Conservation (phyloP, 2,329 filamentous ascomycete species). For the Ceratocystiopsis brevicomis region DNA sequence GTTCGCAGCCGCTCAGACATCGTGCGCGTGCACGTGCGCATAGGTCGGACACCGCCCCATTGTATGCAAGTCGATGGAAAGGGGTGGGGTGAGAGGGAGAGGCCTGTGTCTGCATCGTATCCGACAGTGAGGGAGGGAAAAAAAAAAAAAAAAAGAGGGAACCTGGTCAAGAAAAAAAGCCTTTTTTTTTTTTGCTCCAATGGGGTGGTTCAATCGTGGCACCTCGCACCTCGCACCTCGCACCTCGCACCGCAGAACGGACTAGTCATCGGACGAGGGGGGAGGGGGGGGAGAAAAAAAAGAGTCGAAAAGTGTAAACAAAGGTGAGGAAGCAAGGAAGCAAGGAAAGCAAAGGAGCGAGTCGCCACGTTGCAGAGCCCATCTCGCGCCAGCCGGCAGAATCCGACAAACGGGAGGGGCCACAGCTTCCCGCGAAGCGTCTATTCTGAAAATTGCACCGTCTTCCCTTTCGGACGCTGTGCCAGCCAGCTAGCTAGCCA, state of each 20-base stretch:
- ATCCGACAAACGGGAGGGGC: background rate
- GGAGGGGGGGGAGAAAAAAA: background rate
- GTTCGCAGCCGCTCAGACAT: too few relatives aligned
- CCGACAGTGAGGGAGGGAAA: background rate
- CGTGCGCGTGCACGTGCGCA: too few relatives aligned
- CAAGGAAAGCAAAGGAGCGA: too few relatives aligned
- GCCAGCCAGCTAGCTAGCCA: too few relatives aligned
- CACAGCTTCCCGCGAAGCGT: background rate
- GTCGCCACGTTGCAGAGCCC: too few relatives aligned
- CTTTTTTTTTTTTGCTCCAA: background rate
- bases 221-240: conserved; percentile 2
- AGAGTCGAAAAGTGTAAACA: background rate
- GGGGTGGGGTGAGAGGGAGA: too few relatives aligned
- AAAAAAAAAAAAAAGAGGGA: background rate
- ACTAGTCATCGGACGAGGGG: conserved; percentile 1
- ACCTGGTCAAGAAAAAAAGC: background rate
- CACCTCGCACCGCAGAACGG: conserved; percentile 1
- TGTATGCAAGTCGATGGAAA: too few relatives aligned
- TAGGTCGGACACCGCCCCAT: too few relatives aligned
- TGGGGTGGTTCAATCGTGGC: background rate
- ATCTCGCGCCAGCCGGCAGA: too few relatives aligned
- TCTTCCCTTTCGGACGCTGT: too few relatives aligned
- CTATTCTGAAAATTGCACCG: too few relatives aligned
- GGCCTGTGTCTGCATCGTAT: too few relatives aligned
- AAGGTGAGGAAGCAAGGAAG: background rate